Base-by-base conservation (phyloP, 139 green algal genomes). In the Closterium sp. region DNA sequence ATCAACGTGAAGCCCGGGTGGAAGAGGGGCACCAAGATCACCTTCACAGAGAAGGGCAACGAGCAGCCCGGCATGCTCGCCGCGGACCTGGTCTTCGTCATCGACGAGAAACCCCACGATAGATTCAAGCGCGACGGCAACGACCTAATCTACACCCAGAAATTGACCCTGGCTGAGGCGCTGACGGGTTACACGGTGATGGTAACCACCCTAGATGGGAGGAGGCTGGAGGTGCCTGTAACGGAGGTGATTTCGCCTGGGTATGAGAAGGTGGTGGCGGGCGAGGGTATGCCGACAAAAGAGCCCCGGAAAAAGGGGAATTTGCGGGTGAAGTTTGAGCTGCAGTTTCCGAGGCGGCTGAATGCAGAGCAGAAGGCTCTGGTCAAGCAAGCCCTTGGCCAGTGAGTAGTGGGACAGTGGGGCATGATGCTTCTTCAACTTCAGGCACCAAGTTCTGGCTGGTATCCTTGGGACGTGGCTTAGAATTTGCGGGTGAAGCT, bases 11-110 rank as follows among this genome's bases (percentile, higher is more conserved):
- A 97, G 95, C 97, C 98, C 0, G 98, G 98, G 0, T 99, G 97
- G 97, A 99, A 99, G 95, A 96, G 97, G 86, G 97, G 97, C 9
- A 99, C 95, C 25, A 98, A 96, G 89, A 96, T 99, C 88, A 99
- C 97, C 0, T 99, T 99, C 92, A 93, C 94, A 32, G 95, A 97
- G 36, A 98, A 98, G 89, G 94, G 97, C 33, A 97, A 99, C 85
- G 96, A 98, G 94, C 87, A 94, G 31, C 97, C 96, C 0, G 97
- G 97, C n/a, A 88, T 92, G 10, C 92, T 95, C 23, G 89, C 97
- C 19, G 96, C 96, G 31, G 97, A 99, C 95, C 95, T 99, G 3
- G 94, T 98, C 28, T 99, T 99, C 89, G 89, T 97, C 28, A 89
- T 99, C 23, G 95, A 98, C 9, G 97, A 99, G 93, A 98, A 98